phyloP scores from a whole-genome alignment of 2,329 filamentous ascomycete genomes.

The Fusarium sp. region DNA sequence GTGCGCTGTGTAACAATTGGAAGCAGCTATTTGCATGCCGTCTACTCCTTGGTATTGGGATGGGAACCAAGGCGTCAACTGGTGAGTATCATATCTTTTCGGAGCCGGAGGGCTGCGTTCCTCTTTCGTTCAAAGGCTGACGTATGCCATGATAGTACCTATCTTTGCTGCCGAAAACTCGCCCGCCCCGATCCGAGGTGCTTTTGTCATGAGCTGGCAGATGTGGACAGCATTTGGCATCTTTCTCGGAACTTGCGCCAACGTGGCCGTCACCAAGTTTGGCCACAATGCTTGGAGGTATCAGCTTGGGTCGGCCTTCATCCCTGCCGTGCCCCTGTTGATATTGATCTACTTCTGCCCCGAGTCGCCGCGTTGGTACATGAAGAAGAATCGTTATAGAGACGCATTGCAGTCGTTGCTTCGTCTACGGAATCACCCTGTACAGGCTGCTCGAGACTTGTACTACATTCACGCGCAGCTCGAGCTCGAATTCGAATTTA shows the following conservation, averaged over 20 bases:
- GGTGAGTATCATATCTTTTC: constrained; percentile 32
- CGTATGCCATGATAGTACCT: constrained; percentile 65
- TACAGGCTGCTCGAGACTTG: constrained; percentile 71
- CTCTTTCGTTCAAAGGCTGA: constrained; percentile 15
- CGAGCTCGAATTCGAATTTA: constrained; percentile 66
- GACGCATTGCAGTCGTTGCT: constrained; percentile 69
- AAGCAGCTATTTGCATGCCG: constrained; percentile 76
- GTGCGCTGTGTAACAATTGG: constrained; percentile 78
- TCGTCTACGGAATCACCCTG: constrained; percentile 62
- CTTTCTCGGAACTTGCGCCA: constrained; percentile 70
- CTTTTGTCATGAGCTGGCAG: constrained; percentile 86
- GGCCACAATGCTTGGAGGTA: constrained; percentile 66
- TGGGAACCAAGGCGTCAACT: constrained; percentile 78
- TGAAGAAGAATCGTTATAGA: constrained; percentile 72
- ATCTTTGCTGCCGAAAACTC: constrained; percentile 82
- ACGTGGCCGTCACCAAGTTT: constrained; percentile 60
- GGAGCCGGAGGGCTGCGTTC: too few relatives aligned
- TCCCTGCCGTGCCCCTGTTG: constrained; percentile 67
- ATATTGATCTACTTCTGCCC: constrained; percentile 74
- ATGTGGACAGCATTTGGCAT: constrained; percentile 75
- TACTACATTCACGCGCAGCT: constrained; percentile 75
- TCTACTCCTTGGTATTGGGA: constrained; percentile 80
- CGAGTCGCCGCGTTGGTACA: constrained; percentile 73
- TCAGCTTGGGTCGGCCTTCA: constrained; percentile 73
- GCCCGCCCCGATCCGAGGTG: constrained; percentile 76